phyloP scores from a whole-genome alignment of 257 asterid species.

The Hygrophila difformis region DNA sequence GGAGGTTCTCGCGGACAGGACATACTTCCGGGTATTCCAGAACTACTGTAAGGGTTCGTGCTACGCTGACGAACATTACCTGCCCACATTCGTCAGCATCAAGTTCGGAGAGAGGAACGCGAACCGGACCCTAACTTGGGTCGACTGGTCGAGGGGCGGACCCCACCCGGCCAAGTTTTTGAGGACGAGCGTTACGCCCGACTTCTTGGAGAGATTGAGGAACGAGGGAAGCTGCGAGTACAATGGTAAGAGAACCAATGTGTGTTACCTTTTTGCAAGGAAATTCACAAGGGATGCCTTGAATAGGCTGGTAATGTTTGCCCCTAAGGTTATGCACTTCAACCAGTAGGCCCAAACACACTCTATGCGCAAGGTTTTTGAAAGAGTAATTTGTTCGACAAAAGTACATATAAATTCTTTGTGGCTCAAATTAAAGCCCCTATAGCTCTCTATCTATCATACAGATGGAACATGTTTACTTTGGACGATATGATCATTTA shows the following conservation, averaged over 20 bases:
- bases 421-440: too few relatives aligned
- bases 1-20: conserved; percentile 50
- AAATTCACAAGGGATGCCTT: conserved; percentile 52
- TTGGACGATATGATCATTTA: too few relatives aligned
- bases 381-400: too few relatives aligned
- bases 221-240: conserved; percentile 33
- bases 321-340: conserved; percentile 70
- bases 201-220: conserved; percentile 46
- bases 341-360: too few relatives aligned
- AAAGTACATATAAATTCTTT: too few relatives aligned
- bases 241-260: conserved; percentile 43
- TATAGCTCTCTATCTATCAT: too few relatives aligned
- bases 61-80: conserved; percentile 76
- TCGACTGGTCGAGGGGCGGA: conserved; percentile 82
- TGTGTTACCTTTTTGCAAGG: conserved; percentile 78
- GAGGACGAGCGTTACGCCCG: conserved; percentile 33
- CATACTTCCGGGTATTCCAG: conserved; percentile 38
- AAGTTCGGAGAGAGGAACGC: conserved; percentile 38
- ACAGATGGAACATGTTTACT: too few relatives aligned
- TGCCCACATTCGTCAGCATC: conserved; percentile 58
- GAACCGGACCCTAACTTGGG: conserved; percentile 62
- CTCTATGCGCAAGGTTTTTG: too few relatives aligned
- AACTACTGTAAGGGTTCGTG: conserved; percentile 42
- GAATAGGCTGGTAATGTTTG: conserved; percentile 54
- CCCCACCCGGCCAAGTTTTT: conserved; percentile 60